phyloP scores from a whole-genome alignment of 202 grass and related monocot species.

The Zoysia matrella region DNA sequence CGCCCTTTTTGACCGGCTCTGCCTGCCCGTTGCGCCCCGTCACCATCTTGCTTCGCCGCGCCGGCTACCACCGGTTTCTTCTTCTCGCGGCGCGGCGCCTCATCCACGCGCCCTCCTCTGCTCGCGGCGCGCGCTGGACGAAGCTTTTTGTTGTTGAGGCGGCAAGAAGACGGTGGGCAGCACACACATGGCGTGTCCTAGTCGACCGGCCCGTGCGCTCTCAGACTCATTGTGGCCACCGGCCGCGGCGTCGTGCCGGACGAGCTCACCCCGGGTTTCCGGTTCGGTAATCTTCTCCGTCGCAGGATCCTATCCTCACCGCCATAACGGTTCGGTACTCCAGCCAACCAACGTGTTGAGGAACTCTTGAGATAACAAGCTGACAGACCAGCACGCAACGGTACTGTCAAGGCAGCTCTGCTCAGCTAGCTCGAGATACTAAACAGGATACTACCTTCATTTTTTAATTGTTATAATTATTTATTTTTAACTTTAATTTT shows the following conservation, averaged over 20 bases:
- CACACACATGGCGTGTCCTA: slow-evolving; percentile 16
- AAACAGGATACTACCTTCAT: too few species aligned
- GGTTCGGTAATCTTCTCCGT: background rate
- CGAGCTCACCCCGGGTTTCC: background rate
- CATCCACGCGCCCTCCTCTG: too few species aligned
- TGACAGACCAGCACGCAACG: background rate
- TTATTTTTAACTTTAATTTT: too few species aligned
- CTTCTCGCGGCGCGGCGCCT: background rate
- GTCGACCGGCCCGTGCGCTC: background rate
- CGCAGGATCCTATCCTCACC: too few species aligned
- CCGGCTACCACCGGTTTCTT: background rate
- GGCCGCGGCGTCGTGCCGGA: background rate
- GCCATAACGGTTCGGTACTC: background rate
- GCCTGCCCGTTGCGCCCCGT: background rate
- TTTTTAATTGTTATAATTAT: too few species aligned
- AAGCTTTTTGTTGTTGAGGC: too few species aligned
- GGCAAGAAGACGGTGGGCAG: background rate
- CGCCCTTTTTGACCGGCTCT: slow-evolving; percentile 18
- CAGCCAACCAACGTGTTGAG: background rate
- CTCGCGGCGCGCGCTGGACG: too few species aligned
- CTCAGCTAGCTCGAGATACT: too few species aligned
- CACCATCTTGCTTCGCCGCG: background rate
- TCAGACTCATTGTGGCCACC: too few species aligned
- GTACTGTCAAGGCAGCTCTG: background rate
- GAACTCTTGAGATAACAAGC: background rate